Evolutionary conservation across 2,329 filamentous ascomycete genomes (phyloP), one percentile per base, ranked within the genome.

Genomic region (Arachnomyces sp.): DNA sequence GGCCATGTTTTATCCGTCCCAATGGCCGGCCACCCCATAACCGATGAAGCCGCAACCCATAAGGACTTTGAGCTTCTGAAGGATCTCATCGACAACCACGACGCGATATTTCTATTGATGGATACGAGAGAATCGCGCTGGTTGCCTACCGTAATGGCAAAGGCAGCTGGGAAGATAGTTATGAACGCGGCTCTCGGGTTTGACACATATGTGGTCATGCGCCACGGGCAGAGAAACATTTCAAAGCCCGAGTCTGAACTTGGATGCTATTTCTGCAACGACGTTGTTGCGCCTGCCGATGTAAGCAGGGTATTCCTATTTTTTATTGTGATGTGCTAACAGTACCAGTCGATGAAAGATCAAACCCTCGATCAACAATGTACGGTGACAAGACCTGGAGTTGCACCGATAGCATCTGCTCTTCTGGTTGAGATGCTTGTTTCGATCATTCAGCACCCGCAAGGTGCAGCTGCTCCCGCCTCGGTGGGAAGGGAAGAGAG

Each of bases 201-300:
- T 56, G 92, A 98, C 63, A 92, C 88, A 0, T 98, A 86, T 54
- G 88, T 98, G 2, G 88, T 94, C 28, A 96, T 98, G 92, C 79
- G 92, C 42, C 92, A 98, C 61, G 92, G 92, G 1, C 72, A 86
- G 4, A 75, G 78, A 50, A 70, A 71, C 3, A 60, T 65, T 31
- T 67, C 71, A 37, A 70, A 75, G 8, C 72, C 66, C n/a, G 70
- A 77, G 39, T 69, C 78, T 38, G 79, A 85, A 17, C 71, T 96
- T 17, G 92, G 92, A 7, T 98, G 92, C 64, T 98, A 98, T 61
- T 98, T 96, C 64, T 98, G 92, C 66, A 96, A 94, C 55, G 92
- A 98, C 59, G 90, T 98, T 17, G 90, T 96, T 36, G 86, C 90
- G 5, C 92, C 92, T 15, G 82, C 82, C 46, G 87, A 96, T 67